These are phyloP conservation scores for Phaffia rhodozyma DNA, from an alignment of 1,284 basidiomycete genomes.

Conservation along the genomic window DNA sequence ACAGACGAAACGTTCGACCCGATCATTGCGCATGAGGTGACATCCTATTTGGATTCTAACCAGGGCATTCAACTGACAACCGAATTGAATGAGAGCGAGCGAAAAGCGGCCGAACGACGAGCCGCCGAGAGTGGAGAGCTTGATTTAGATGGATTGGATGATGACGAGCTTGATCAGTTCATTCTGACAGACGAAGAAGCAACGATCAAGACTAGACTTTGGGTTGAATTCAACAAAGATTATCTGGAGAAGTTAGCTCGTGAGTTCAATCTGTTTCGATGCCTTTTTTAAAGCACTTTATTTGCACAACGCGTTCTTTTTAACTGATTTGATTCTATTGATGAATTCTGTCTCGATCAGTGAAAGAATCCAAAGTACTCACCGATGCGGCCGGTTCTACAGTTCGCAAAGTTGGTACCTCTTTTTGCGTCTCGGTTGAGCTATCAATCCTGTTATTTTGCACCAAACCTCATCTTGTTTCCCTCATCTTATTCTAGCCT, in stretches of 20 bases:
- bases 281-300: slow-evolving; percentile 19
- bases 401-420: slow-evolving; percentile 52
- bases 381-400: too few relatives aligned
- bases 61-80: slow-evolving; percentile 41
- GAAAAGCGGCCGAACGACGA: slow-evolving; percentile 16
- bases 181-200: slow-evolving; percentile 75
- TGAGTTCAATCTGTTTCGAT: slow-evolving; percentile 35
- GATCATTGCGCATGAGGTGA: slow-evolving; percentile 19
- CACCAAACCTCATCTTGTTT: slow-evolving; percentile 15
- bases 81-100: slow-evolving; percentile 22
- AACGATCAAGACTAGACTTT: slow-evolving; percentile 80
- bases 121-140: slow-evolving; percentile 8
- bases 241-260: slow-evolving; percentile 82
- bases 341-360: not conserved
- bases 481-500: slow-evolving; percentile 20
- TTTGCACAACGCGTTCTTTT: slow-evolving; percentile 12
- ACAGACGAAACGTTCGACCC: slow-evolving; percentile 18
- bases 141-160: slow-evolving; percentile 62
- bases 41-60: slow-evolving; percentile 49
- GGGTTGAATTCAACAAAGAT: slow-evolving; percentile 91
- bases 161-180: slow-evolving; percentile 81
- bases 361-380: too few relatives aligned
- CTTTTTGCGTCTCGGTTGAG: slow-evolving; percentile 24
- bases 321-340: slow-evolving; percentile 12
- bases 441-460: slow-evolving; percentile 26